phyloP scores from a whole-genome alignment of 2,329 filamentous ascomycete genomes.

The Triangularia setosa region DNA sequence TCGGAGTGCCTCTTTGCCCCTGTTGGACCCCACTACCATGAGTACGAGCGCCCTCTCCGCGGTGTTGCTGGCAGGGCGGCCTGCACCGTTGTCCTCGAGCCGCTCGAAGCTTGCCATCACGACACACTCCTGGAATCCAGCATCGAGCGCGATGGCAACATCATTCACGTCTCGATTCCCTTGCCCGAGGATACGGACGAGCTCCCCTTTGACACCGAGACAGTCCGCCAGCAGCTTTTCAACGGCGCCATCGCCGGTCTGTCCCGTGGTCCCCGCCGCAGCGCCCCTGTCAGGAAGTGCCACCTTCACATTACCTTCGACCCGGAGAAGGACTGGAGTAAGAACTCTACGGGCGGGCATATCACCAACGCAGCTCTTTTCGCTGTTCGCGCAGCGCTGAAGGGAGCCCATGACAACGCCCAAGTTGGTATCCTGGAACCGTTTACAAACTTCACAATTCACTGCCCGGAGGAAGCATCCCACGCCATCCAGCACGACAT shows the following conservation, averaged over 20 bases:
- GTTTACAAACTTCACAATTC: constrained; percentile 86
- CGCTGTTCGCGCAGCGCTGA: constrained; percentile 67
- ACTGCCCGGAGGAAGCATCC: constrained; percentile 75
- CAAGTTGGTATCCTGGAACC: constrained; percentile 77
- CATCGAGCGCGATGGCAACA: constrained; percentile 66
- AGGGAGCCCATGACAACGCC: constrained; percentile 51
- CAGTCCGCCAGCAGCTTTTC: constrained; percentile 57
- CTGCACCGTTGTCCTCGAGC: constrained; percentile 66
- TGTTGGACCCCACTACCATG: constrained; percentile 53
- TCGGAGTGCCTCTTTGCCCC: constrained; percentile 69
- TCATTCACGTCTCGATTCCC: constrained; percentile 52
- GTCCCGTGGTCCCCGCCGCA: constrained; percentile 75
- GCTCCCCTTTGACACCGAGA: constrained; percentile 48
- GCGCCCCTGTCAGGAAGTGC: constrained; percentile 75
- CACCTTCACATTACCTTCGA: constrained; percentile 68
- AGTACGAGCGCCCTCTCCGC: constrained; percentile 76
- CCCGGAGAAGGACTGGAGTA: constrained; percentile 60
- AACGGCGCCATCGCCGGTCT: constrained; percentile 82
- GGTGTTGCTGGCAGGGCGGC: constrained; percentile 75
- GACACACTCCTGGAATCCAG: constrained; percentile 39
- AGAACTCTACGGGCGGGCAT: constrained; percentile 65
- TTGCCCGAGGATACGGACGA: constrained; percentile 44
- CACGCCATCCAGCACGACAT: constrained; percentile 81
- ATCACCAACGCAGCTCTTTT: constrained; percentile 58
- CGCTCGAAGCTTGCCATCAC: constrained; percentile 44